Evolutionary conservation across 257 asterid species (phyloP), one percentile per base, ranked within the genome.

Genomic region (Solanum acaule): DNA sequence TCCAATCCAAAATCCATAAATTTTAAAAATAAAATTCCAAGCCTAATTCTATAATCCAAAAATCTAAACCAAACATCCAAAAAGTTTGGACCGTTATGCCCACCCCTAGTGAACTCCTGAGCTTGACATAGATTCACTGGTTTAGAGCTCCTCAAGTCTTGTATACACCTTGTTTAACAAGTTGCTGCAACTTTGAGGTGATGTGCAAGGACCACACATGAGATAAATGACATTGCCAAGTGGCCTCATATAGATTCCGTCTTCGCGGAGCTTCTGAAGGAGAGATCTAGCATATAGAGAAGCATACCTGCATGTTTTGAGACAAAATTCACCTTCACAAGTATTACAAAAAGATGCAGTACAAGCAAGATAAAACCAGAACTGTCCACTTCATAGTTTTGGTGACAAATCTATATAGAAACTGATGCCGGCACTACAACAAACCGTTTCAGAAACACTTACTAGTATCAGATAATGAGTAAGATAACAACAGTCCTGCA

Each of bases 171-270:
- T 95, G 91, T 90, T 92, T 68, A 97, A 92, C 61, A 94, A 44
- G 87, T 73, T 75, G 82, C 37, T 84, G 89, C 99, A 97, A 31
- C 90, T 86, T 8, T 91, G 88, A 22, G 98, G 96, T 61, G 95
- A 88, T 18, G 98, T 94, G 86, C 97, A 93, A 79, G 99, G 99
- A 12, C 98, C 98, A 73, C 98, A 96, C 98, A 97, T 97, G 40
- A 94, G 91, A 87, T 96, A 97, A 42, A 95, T 78, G 83, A 97
- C 98, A 82, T 96, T 97, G 34, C 99, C 99, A 84, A 96, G 90
- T 38, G 99, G 98, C 93, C 99, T 94, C 98, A 93, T 94, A 70
- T 92, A 93, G 87, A 96, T 93, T 88, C 99, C 99, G 88, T 97
- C 99, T 89, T 90, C 96, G 0, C 93, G 93, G 23, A 97, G 93